These are phyloP conservation scores for Trametes maxima DNA, from an alignment of 768 basidiomycete species.

Conservation along the genomic window DNA sequence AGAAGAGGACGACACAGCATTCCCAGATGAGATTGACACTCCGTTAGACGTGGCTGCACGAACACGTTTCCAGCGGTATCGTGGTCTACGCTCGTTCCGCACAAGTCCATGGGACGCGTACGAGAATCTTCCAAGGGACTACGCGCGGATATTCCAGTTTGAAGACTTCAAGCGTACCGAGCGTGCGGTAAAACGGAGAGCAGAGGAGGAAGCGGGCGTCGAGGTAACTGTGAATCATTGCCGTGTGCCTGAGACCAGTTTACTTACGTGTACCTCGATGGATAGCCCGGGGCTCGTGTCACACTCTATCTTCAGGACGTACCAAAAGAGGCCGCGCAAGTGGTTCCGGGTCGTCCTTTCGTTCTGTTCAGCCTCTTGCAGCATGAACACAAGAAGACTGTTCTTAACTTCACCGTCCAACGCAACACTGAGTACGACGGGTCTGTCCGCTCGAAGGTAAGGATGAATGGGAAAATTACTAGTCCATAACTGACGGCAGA, in stretches of 20 bases:
- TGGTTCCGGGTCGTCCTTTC: slow-evolving; percentile 48
- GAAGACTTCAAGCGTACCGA: slow-evolving; percentile 92
- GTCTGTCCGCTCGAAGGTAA: slow-evolving; percentile 88
- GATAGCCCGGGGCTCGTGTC: slow-evolving; percentile 80
- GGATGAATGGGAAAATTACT: neutral
- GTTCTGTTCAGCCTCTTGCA: slow-evolving; percentile 82
- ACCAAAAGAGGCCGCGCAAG: slow-evolving; percentile 55
- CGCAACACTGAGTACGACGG: slow-evolving; percentile 93
- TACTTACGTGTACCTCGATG: neutral
- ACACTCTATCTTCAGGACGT: slow-evolving; percentile 76
- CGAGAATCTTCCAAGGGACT: slow-evolving; percentile 93
- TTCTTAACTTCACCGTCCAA: slow-evolving; percentile 90
- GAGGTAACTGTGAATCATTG: slow-evolving; percentile 50
- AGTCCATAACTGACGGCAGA: neutral
- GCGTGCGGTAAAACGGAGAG: slow-evolving; percentile 63
- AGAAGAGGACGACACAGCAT: slow-evolving; percentile 80
- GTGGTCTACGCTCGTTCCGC: slow-evolving; percentile 89
- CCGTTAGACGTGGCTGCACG: slow-evolving; percentile 81
- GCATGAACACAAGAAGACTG: slow-evolving; percentile 95
- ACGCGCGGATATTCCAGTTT: slow-evolving; percentile 94
- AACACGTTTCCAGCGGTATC: slow-evolving; percentile 86
- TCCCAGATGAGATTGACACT: slow-evolving; percentile 97
- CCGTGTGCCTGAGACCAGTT: neutral
- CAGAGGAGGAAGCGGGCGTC: slow-evolving; percentile 64
- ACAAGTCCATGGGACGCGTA: slow-evolving; percentile 98